Evolutionary conservation across 2,329 filamentous ascomycete species (phyloP).

Genomic region (Talaromyces sp.): DNA sequence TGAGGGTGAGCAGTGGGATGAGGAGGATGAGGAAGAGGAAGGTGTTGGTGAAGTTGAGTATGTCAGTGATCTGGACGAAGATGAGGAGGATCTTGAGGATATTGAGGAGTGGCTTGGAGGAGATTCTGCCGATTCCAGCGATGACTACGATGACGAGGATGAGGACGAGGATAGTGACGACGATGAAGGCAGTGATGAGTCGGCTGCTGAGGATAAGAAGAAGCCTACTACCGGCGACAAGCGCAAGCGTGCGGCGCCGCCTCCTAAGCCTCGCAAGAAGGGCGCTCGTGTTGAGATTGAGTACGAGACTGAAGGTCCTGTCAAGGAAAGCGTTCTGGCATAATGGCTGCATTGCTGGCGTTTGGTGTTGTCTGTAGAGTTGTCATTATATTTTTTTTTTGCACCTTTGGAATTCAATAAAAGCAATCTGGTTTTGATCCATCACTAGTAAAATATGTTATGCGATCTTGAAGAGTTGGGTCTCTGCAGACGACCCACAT

Average conservation of each 20-base stretch:
- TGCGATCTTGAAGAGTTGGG: not conserved
- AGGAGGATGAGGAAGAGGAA: constrained; percentile 68
- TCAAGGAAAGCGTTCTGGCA: constrained; percentile 47
- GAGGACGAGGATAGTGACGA: constrained; percentile 58
- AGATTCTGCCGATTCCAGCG: constrained; percentile 54
- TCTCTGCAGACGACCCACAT: not conserved
- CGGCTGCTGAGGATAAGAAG: constrained; percentile 50
- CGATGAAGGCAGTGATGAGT: constrained; percentile 55
- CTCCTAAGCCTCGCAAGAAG: constrained; percentile 59
- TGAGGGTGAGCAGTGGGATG: constrained; percentile 76
- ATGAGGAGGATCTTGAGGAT: constrained; percentile 77
- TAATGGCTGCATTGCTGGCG: constrained; percentile 24
- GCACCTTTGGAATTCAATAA: constrained; percentile 10
- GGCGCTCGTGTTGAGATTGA: constrained; percentile 69
- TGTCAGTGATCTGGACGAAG: constrained; percentile 80
- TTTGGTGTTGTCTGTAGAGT: not conserved
- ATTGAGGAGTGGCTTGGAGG: constrained; percentile 94
- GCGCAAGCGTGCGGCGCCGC: constrained; percentile 54
- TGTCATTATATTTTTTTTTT: not conserved
- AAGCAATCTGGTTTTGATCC: constrained; percentile 10
- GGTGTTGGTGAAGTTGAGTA: constrained; percentile 82
- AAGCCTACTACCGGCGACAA: constrained; percentile 50
- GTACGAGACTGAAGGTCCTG: constrained; percentile 68
- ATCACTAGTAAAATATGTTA: not conserved
- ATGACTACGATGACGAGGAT: constrained; percentile 49